Evolutionary conservation across 1,139 yeast genomes (phyloP).

Genomic region (Yamadazyma pseudoaaseri): DNA sequence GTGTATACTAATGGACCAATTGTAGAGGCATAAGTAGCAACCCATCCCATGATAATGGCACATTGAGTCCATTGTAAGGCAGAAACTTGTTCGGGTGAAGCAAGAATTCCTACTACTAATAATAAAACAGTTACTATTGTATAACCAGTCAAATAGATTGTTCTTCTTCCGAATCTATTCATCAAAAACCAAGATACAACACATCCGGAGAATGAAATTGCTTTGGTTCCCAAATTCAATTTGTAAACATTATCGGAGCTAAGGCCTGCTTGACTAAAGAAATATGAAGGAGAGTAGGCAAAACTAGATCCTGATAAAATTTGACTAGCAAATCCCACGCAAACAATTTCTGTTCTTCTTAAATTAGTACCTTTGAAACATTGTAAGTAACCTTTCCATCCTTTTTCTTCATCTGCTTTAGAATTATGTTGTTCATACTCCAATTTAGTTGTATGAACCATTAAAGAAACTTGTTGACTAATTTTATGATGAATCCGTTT

Average conservation of each 20-base stretch:
- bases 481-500: slow-evolving; percentile 6
- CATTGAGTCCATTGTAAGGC: slow-evolving; percentile 24
- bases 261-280: slow-evolving; percentile 34
- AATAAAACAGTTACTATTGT: slow-evolving; percentile 25
- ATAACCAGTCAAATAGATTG: slow-evolving; percentile 17
- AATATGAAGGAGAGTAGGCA: slow-evolving; percentile 28
- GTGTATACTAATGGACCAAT: slow-evolving; percentile 26
- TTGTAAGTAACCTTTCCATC: slow-evolving; percentile 20
- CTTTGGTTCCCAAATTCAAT: slow-evolving; percentile 24
- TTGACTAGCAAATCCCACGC: slow-evolving; percentile 15
- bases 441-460: slow-evolving; percentile 10
- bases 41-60: slow-evolving; percentile 23
- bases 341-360: slow-evolving; percentile 22
- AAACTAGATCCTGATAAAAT: slow-evolving; percentile 9
- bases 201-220: slow-evolving; percentile 19
- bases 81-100: slow-evolving; percentile 15
- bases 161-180: slow-evolving; percentile 18
- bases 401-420: slow-evolving; percentile 5
- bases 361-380: slow-evolving; percentile 20
- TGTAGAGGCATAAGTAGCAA: slow-evolving; percentile 22
- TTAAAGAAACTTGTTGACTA: slow-evolving; percentile 8
- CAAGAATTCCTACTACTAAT: slow-evolving; percentile 13
- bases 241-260: slow-evolving; percentile 22
- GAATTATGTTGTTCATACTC: slow-evolving; percentile 6
- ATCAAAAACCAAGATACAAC: slow-evolving; percentile 19